Percentiles rank a stretch among this genome's conserved stretches.
phyloP scores from a whole-genome alignment of 768 basidiomycete species.

The Termitomyces sp. region DNA sequence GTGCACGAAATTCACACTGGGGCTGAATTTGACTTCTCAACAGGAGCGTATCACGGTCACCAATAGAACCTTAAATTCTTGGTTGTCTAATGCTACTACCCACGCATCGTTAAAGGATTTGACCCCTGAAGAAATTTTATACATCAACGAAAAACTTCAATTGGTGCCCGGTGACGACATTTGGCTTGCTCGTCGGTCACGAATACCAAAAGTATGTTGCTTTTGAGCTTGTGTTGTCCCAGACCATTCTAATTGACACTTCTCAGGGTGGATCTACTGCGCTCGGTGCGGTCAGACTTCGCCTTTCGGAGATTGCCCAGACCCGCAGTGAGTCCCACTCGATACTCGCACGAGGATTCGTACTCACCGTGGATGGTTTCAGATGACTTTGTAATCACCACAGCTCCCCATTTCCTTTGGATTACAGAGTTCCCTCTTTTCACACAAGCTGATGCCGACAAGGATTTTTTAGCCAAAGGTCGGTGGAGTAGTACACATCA shows the following conservation, averaged over 20 bases:
- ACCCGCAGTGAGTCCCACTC: conserved; percentile 47
- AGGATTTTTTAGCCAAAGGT: conserved; percentile 80
- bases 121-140: conserved; percentile 24
- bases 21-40: conserved; percentile 15
- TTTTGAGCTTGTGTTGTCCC: conserved; percentile 17
- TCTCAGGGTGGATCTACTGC: conserved; percentile 82
- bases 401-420: conserved; percentile 85
- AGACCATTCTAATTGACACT: conserved; percentile 18
- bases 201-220: conserved; percentile 49
- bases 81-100: conserved; percentile 40
- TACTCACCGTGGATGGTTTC: conserved; percentile 17
- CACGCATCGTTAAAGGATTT: conserved; percentile 19
- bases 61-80: conserved; percentile 41
- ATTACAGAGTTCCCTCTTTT: conserved; percentile 95
- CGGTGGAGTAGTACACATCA: conserved; percentile 94
- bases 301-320: conserved; percentile 66
- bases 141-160: conserved; percentile 41
- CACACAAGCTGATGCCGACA: conserved; percentile 82
- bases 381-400: conserved; percentile 58
- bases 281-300: conserved; percentile 69
- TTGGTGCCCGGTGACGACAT: conserved; percentile 53
- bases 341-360: conserved; percentile 1
- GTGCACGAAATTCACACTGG: conserved; percentile 11
- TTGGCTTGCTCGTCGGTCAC: conserved; percentile 54
- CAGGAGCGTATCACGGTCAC: conserved; percentile 54